Evolutionary conservation across 441 rosid genomes (phyloP), one percentile per base, ranked within the genome.

Genomic region (Manihot esculenta): DNA sequence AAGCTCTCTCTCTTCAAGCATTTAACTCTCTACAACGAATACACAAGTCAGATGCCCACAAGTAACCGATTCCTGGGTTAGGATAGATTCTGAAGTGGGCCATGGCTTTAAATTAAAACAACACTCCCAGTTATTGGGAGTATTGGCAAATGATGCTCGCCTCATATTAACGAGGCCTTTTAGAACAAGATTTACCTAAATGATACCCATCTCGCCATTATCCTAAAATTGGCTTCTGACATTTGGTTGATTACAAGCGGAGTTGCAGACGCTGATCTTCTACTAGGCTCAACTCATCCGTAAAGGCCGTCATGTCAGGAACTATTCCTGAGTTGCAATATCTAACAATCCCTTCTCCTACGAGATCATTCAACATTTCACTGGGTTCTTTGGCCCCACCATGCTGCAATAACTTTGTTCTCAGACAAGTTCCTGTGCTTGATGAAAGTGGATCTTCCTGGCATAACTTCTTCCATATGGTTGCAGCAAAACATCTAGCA

Each of bases 311-410:
- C 24, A 84, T 81, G 70, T 85, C 84, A 3, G 99, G 99, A 70
- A 91, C 78, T 14, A 91, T 81, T 72, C 95, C 95, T 63, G 81
- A 86, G 57, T 73, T 77, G 57, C 60, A 71, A 62, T 76, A 47
- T 74, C 75, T 88, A 60, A 92, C 18, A 55, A 90, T 85, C 30
- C 88, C 92, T 71, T 84, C 78, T 26, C 92, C 91, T 0, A 76
- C 89, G 20, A 94, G 73, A 83, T 90, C 96, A n/a, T 66, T 85
- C 68, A 94, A 83, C 72, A 94, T 63, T 74, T 84, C 89, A 26
- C 84, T 80, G 38, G 99, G 88, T 62, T 87, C 94, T 83, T 88
- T 92, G 17, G 98, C 97, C 79, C 99, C 97, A 59, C 98, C 96
- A 71, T 89, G 88, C 80, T 76, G 88, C 58, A 94, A 81, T 49